Conservation (phyloP, 768 basidiomycete species). For the Trametes cingulata region DNA sequence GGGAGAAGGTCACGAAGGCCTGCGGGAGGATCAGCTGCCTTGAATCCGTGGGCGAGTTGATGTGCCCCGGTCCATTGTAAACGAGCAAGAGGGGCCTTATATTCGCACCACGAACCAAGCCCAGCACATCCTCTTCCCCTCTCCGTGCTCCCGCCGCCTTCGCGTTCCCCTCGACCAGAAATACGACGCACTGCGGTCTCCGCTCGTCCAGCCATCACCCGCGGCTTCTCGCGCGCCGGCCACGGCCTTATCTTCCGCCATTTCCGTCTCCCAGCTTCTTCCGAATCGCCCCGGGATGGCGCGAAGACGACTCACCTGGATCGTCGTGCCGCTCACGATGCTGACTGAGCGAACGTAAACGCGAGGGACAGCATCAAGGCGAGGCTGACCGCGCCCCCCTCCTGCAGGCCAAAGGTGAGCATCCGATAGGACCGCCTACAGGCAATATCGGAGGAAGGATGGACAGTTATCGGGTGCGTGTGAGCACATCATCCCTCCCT, state of each 20-base stretch:
- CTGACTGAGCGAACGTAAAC: neutral
- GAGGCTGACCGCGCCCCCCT: slow-evolving; percentile 1
- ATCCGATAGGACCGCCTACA: slow-evolving; percentile 4
- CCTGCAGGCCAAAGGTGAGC: neutral
- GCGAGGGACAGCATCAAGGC: neutral
- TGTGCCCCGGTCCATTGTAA: neutral
- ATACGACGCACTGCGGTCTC: neutral
- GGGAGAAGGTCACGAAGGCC: slow-evolving; percentile 2
- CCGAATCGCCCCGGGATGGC: slow-evolving; percentile 4
- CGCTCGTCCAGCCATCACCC: neutral
- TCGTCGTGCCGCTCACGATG: neutral
- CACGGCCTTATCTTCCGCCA: neutral
- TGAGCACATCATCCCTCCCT: slow-evolving; percentile 14
- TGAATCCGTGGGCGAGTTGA: neutral
- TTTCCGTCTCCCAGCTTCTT: slow-evolving; percentile 3
- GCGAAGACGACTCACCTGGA: slow-evolving; percentile 5
- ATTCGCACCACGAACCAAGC: neutral
- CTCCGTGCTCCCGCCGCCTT: neutral
- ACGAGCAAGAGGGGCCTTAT: slow-evolving; percentile 1
- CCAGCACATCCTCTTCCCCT: neutral
- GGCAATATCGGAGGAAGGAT: slow-evolving; percentile 17
- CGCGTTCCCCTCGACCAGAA: neutral
- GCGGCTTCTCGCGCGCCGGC: neutral
- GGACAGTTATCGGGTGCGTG: slow-evolving; percentile 20
- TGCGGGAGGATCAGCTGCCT: slow-evolving; percentile 18